These are phyloP conservation scores for Lodderomyces metapsilosis DNA, from an alignment of 1,139 yeast species.

Conservation along the genomic window DNA sequence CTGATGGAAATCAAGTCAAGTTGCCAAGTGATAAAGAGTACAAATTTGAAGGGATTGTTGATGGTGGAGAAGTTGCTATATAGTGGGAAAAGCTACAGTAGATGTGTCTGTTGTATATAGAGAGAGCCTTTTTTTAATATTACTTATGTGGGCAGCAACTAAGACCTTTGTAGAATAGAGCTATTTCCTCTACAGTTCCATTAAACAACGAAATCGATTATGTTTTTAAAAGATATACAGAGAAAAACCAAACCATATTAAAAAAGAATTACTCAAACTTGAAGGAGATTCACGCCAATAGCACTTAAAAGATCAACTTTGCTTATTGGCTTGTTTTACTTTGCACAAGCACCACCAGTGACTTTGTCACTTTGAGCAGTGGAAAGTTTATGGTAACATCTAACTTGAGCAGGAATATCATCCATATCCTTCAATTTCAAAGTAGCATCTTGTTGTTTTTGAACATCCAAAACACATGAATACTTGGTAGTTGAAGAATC, in stretches of 20 bases:
- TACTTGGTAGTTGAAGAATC: slow-evolving; percentile 13
- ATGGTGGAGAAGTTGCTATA: slow-evolving; percentile 55
- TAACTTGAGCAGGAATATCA: slow-evolving; percentile 17
- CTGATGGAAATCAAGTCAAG: slow-evolving; percentile 37
- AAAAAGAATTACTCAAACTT: too few species aligned
- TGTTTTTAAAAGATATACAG: too few species aligned
- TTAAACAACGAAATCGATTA: too few species aligned
- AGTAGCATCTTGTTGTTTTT: slow-evolving; percentile 17
- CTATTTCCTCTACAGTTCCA: too few species aligned
- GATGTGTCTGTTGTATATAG: slow-evolving; percentile 3
- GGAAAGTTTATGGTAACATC: slow-evolving; percentile 15
- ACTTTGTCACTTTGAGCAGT: slow-evolving; percentile 12
- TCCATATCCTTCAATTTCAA: slow-evolving; percentile 16
- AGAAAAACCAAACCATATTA: too few species aligned
- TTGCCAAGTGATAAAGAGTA: slow-evolving; percentile 60
- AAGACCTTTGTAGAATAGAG: too few species aligned
- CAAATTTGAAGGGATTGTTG: slow-evolving; percentile 48
- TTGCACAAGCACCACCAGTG: slow-evolving; percentile 16
- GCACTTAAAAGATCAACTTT: slow-evolving; percentile 2
- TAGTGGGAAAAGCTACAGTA: slow-evolving; percentile 16
- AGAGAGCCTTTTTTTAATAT: background rate
- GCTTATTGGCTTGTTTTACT: slow-evolving; percentile 1
- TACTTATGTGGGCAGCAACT: too few species aligned
- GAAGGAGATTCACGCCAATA: too few species aligned
- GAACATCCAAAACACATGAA: slow-evolving; percentile 17